Percentiles rank a stretch among this genome's conserved stretches.
phyloP scores from a whole-genome alignment of 1,284 basidiomycete species.

The Heterobasidion irregulare region DNA sequence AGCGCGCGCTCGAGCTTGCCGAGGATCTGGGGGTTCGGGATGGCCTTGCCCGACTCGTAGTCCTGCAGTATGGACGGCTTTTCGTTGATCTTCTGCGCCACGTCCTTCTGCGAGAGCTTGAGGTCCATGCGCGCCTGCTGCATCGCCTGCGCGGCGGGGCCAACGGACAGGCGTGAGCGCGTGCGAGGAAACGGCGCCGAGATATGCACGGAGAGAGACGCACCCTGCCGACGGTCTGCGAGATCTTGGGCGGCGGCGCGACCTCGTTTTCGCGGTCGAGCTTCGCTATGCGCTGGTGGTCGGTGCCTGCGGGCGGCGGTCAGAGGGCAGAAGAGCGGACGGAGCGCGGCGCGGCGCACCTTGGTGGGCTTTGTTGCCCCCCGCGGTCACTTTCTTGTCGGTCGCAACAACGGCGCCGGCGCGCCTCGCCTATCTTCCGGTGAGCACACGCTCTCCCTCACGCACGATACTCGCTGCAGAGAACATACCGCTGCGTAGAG shows the following conservation, averaged over 20 bases:
- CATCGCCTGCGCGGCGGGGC: conserved; percentile 52
- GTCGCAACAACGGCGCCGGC: conserved; percentile 66
- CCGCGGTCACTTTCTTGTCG: conserved; percentile 65
- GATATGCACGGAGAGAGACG: conserved; percentile 15
- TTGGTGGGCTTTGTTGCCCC: conserved; percentile 65
- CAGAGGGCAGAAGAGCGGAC: not conserved
- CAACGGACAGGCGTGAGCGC: not conserved
- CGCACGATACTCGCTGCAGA: not conserved
- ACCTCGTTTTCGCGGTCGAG: conserved; percentile 96
- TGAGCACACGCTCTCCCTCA: conserved; percentile 1
- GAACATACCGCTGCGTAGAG: conserved; percentile 37
- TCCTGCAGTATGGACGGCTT: conserved; percentile 85
- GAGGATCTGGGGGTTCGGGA: conserved; percentile 86
- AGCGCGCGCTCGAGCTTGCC: conserved; percentile 88
- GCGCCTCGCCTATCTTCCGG: conserved; percentile 49
- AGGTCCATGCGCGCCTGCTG: conserved; percentile 74
- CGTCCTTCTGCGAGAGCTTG: conserved; percentile 85
- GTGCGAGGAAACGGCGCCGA: not conserved
- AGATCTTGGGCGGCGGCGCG: conserved; percentile 85
- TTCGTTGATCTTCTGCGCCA: conserved; percentile 90
- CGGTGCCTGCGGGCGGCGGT: conserved; percentile 50
- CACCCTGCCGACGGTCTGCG: conserved; percentile 75
- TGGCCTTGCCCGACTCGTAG: conserved; percentile 85
- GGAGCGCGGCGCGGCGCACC: conserved; percentile 35
- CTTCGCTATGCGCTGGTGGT: conserved; percentile 91